Percentiles rank a stretch among this genome's conserved stretches.
Evolutionary conservation across 306 rosid species (phyloP).

Genomic region (Quercus agrifolia): DNA sequence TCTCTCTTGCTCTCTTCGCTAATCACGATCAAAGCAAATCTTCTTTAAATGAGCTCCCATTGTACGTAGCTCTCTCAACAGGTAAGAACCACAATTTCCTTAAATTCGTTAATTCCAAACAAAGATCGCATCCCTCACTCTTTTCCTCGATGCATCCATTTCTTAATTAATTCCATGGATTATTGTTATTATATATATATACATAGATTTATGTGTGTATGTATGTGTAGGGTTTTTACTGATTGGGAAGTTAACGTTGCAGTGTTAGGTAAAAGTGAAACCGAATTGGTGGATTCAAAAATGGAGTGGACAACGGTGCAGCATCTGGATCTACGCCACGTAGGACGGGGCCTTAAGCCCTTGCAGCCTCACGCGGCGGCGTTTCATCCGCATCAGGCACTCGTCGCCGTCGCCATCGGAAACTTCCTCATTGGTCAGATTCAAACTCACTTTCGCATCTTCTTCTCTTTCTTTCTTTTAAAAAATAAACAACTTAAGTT

Average conservation of each 20-base stretch:
- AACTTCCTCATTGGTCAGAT: constrained; percentile 76
- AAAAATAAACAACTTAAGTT: too few species aligned
- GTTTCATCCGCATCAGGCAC: constrained; percentile 88
- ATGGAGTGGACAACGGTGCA: constrained; percentile 99
- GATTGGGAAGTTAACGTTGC: constrained; percentile 15
- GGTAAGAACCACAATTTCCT: constrained; percentile 1
- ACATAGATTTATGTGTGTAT: background rate
- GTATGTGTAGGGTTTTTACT: background rate
- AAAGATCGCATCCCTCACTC: constrained; percentile 15
- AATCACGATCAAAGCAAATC: background rate
- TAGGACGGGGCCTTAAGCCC: constrained; percentile 62
- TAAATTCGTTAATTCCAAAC: background rate
- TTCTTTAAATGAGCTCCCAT: constrained; percentile 12
- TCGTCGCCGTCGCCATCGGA: constrained; percentile 91
- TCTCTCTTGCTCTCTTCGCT: background rate
- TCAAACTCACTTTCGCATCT: too few species aligned
- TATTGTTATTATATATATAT: background rate
- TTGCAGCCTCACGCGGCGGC: constrained; percentile 89
- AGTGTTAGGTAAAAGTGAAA: constrained; percentile 27
- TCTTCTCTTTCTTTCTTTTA: too few species aligned
- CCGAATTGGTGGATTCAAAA: background rate
- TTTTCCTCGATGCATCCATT: constrained; percentile 1
- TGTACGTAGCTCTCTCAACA: constrained; percentile 3
- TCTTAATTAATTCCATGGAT: background rate
- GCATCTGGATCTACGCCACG: constrained; percentile 95